Conservation (phyloP, 176 grass and related monocot species). For the Carex scoparia region DNA sequence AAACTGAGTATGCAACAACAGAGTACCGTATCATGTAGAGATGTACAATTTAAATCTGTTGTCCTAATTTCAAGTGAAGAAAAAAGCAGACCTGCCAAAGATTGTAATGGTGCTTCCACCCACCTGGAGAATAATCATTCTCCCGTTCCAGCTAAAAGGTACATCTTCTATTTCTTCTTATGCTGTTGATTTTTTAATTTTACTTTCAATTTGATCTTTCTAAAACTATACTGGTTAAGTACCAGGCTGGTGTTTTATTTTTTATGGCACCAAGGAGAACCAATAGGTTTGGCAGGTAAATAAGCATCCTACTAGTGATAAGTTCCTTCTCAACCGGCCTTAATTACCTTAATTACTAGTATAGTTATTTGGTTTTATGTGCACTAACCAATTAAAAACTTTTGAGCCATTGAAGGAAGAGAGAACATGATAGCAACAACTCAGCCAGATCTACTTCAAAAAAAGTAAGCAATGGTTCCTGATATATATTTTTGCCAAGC, state of each 20-base stretch:
- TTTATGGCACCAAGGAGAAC: not conserved
- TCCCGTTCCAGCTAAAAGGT: conserved; percentile 52
- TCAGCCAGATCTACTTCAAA: conserved; percentile 49
- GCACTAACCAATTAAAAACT: not conserved
- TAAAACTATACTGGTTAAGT: not conserved
- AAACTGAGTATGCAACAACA: not conserved
- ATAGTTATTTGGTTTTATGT: conserved; percentile 4
- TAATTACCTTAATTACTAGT: not conserved
- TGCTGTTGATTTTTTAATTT: not conserved
- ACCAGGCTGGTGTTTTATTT: not conserved
- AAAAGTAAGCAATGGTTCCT: conserved; percentile 42
- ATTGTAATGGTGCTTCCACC: not conserved
- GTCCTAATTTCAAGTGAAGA: conserved; percentile 30
- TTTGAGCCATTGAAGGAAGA: conserved; percentile 47
- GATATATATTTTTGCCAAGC: not conserved
- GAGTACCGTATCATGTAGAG: conserved; percentile 27
- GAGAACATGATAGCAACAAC: conserved; percentile 29
- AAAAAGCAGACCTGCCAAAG: conserved; percentile 34
- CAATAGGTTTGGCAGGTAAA: not conserved
- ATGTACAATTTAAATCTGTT: conserved; percentile 32
- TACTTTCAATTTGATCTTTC: conserved; percentile 12
- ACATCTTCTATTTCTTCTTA: conserved; percentile 14
- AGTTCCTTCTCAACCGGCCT: not conserved
- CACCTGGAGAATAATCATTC: conserved; percentile 13
- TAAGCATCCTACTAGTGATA: not conserved